Percentiles rank a stretch among this genome's conserved stretches.
Evolutionary conservation across 2,329 filamentous ascomycete genomes (phyloP).

Genomic region (Aurifilum marmelostoma): DNA sequence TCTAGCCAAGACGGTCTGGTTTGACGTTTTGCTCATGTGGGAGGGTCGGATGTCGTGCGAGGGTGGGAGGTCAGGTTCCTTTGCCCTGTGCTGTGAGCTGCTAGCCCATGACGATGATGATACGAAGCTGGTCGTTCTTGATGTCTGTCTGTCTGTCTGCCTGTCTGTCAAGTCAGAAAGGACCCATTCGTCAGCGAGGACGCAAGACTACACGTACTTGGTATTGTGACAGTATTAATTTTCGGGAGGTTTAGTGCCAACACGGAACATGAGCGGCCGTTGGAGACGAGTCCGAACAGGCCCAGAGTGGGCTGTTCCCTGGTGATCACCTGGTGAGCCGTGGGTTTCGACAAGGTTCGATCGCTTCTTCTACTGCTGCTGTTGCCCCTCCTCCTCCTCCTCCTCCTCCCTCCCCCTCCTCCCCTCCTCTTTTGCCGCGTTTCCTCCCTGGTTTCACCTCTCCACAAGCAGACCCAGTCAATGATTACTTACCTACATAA

Average conservation of each 20-base stretch:
- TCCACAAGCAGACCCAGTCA: background rate
- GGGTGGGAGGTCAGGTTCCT: background rate
- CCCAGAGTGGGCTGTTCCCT: slow-evolving; percentile 1
- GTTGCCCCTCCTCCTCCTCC: background rate
- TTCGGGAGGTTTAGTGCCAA: background rate
- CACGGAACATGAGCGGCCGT: background rate
- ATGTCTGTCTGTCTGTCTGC: background rate
- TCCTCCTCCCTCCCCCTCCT: background rate
- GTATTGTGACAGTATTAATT: background rate
- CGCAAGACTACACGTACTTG: background rate
- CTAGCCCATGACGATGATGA: background rate
- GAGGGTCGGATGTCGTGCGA: slow-evolving; percentile 8
- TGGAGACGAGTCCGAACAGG: background rate
- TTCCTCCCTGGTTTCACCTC: background rate
- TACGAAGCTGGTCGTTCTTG: background rate
- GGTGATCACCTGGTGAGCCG: background rate
- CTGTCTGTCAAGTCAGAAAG: background rate
- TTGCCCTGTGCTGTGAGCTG: background rate
- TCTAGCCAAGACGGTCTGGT: slow-evolving; percentile 6
- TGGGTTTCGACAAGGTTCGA: background rate
- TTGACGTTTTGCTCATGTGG: background rate
- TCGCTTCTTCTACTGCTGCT: background rate
- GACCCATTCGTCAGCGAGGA: background rate
- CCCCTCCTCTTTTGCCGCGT: background rate
- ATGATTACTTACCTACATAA: background rate